Base-by-base conservation (phyloP, 192 early-diverging fungal species). In the Linnemannia zychae region DNA sequence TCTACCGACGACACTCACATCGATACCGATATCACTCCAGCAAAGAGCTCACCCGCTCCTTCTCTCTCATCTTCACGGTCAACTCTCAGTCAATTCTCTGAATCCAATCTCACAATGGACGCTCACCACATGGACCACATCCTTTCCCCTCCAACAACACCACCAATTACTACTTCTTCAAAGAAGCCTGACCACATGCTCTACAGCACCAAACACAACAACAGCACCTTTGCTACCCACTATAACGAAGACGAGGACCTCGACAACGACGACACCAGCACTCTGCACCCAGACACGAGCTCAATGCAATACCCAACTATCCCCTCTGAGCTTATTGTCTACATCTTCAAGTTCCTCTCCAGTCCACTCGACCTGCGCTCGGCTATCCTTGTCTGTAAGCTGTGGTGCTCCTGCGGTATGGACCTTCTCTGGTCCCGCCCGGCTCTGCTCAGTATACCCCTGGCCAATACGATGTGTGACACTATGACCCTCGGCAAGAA, bases 361-460 rank as follows among this genome's bases (percentile, higher is more conserved):
- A 47, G 80, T n/a, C 76, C 88, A 11, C 70, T 78, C 7, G 91
- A 92, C 71, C 70, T 91, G 28, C 82, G 84, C 31, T 77, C 82
- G 40, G 90, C 89, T 60, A 87, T 88, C 37, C 80, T 89, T 11
- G 90, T 89, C 22, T 90, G 89, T 76, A 90, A 89, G 71, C 75
- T 87, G 17, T 92, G 91, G 91, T 90, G 89, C 47, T 81, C 83
- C n/a, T 88, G 87, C 79, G 91, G 89, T 33, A 71, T 91, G 11
- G 91, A 92, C 73, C 46, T 90, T 7, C 71, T 92, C 6, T 92
- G 91, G 91, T 89, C 86, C 38, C 91, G 91, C 49, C 91, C 91
- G 4, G 57, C 82, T 13, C 74, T 89, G 66, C 40, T 75, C 36
- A 70, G 49, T 52, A 75, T 67, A 38, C 36, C 63, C 7, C 52